Base-by-base conservation (phyloP, 2,329 filamentous ascomycete species). In the Venturia effusa region DNA sequence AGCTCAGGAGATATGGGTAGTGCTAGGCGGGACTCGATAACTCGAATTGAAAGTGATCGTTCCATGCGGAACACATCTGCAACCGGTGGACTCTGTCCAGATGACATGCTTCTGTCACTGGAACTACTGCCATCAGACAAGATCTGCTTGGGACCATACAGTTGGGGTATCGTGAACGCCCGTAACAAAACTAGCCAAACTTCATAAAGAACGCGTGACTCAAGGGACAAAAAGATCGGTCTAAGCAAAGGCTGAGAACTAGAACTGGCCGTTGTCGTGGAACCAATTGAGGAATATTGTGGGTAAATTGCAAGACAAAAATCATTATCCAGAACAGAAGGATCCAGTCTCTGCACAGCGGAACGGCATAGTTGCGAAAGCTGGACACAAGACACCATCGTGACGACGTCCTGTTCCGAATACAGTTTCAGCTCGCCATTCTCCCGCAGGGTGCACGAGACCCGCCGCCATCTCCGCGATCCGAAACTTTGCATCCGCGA, bases 241-340 rank as follows among this genome's bases (percentile, higher is more conserved):
- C 90, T 86, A 65, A 91, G 87, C 34, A 93, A 84, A 7, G 88
- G 88, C 64, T 93, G 80, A 22, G 88, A 83, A 2, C 85, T 88
- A 1, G 90, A 84, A 24, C 85, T 85, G 11, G 88, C 82, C 24
- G 51, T 32, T 15, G 51, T 32, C 19, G 27, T 30, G 19, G 51
- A 30, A 13, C 24, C 30, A 57, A 34, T 30, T 30, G 51, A 57
- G 0, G 90, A 87, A 75, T 99, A 97, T 67, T 93, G 92, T 19
- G 94, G 93, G 71, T 97, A 97, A 59, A 99, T 93, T 62, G 90
- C 92, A 67, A 99, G 89, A 77, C 92, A 97, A 71, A 90, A 94
- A 66, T 97, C 91, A 73, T 94, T 90, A 67, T 96, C 91, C 51
- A 99, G 77, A 10, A 99, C 93, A 5, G 92, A 96, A 62, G 86